Conservation (phyloP, 2,329 filamentous ascomycete species). For the Zalaria sp. region DNA sequence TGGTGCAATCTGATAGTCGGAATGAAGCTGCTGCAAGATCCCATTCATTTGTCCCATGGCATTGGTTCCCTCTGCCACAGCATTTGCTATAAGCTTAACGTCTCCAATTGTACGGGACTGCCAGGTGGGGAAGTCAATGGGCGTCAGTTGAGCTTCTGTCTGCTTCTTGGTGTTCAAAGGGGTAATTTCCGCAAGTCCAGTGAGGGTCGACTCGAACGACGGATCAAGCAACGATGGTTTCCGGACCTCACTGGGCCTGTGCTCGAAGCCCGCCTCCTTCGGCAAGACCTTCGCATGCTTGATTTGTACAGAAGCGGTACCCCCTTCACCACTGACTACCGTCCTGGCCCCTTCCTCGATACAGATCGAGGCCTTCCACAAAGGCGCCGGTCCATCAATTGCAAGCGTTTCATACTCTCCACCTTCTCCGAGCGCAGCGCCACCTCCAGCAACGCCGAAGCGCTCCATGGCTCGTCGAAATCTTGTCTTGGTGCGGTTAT, state of each 20-base stretch:
- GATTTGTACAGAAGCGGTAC: slow-evolving; percentile 59
- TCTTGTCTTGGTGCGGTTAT: slow-evolving; percentile 29
- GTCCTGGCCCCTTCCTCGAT: slow-evolving; percentile 41
- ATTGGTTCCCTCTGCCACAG: slow-evolving; percentile 18
- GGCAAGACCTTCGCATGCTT: slow-evolving; percentile 39
- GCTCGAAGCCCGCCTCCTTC: slow-evolving; percentile 17
- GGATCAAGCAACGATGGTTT: slow-evolving; percentile 54
- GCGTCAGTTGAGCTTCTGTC: background rate
- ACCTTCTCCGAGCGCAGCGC: slow-evolving; percentile 75
- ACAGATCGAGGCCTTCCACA: slow-evolving; percentile 61
- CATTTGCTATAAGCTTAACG: slow-evolving; percentile 14
- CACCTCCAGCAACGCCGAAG: slow-evolving; percentile 52
- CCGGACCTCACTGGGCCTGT: slow-evolving; percentile 24
- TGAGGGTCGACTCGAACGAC: slow-evolving; percentile 36
- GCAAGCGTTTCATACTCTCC: slow-evolving; percentile 94
- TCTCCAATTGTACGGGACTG: background rate
- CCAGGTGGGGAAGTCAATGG: background rate
- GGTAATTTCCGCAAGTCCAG: background rate
- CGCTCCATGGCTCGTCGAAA: slow-evolving; percentile 44
- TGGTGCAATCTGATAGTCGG: slow-evolving; percentile 12
- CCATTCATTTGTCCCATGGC: slow-evolving; percentile 25
- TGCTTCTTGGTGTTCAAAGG: background rate
- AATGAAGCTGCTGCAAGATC: slow-evolving; percentile 23
- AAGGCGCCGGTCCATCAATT: slow-evolving; percentile 55
- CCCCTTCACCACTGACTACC: slow-evolving; percentile 55